A percentile compares a stretch with the other conserved stretches of the same genome.
Evolutionary conservation across 768 basidiomycete species (phyloP).

Genomic region (Leucosporidium yakuticum): DNA sequence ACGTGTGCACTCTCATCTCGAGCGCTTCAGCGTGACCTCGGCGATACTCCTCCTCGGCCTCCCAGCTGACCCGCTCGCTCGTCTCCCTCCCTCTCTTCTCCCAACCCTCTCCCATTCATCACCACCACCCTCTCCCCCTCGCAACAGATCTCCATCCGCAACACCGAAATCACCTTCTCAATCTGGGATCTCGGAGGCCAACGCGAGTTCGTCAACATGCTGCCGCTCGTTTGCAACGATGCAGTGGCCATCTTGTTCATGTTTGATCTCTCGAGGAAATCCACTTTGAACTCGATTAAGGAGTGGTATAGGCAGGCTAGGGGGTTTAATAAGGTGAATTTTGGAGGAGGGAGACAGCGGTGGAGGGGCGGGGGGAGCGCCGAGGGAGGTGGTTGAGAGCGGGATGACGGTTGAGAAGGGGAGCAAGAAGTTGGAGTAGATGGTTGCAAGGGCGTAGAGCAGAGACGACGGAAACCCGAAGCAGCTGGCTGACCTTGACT

Average conservation of each 20-base stretch:
- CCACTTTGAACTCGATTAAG: conserved; percentile 95
- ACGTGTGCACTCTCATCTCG: not conserved
- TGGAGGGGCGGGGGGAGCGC: not conserved
- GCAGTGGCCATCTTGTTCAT: conserved; percentile 99
- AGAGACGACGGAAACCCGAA: not conserved
- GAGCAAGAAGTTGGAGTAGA: not conserved
- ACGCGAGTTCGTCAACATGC: conserved; percentile 73
- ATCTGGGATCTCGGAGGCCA: conserved; percentile 69
- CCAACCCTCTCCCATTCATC: not conserved
- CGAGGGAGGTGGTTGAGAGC: not conserved
- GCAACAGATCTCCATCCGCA: conserved; percentile 72
- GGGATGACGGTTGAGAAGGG: not conserved
- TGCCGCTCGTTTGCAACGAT: conserved; percentile 64
- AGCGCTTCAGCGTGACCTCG: no score
- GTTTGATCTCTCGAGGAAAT: conserved; percentile 97
- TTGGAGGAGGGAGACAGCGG: no score
- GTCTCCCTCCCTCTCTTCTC: not conserved
- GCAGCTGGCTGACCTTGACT: no score
- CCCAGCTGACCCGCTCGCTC: not conserved
- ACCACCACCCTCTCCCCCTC: not conserved
- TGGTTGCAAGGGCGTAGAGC: not conserved
- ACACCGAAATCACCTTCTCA: conserved; percentile 98
- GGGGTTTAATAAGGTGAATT: conserved; percentile 91
- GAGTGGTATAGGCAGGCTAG: conserved; percentile 99
- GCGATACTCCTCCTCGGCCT: no score